Base-by-base conservation (phyloP, 1,284 basidiomycete genomes). In the Xerocomus amazonicus region DNA sequence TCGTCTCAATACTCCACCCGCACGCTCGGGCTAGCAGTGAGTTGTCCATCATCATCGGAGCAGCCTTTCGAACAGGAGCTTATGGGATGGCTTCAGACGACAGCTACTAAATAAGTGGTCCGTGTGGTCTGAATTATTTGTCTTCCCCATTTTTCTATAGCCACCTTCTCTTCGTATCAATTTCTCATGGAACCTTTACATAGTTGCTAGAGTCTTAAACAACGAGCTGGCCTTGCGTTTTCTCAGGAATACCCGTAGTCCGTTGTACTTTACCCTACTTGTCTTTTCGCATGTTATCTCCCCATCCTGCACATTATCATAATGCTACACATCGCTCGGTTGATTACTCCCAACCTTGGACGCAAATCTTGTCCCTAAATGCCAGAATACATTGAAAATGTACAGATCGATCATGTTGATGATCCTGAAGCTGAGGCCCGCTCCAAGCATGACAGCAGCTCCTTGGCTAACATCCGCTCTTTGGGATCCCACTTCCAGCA, bases 1-100 rank as follows among this genome's bases (percentile, higher is more conserved):
- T 74, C 76, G 26, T 72, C 76, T 13, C 78, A 81, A 61, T 74
- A 76, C 53, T 66, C 65, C 62, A 81, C 73, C 63, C 73, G 79
- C 55, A 77, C 78, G 48, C 60, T 81, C 65, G 77, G 79, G 60
- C 75, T 79, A 65, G 68, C 68, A 69, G 65, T 66, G 64, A 70
- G 65, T 70, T 43, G 53, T 69, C 62, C 66, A 67, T 69, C 67
- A 57, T 64, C 64, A 56, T 70, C 64, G 62, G 64, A 64, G 52
- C 58, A 53, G 27, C 65, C 67, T 37, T 69, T 70, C 47, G 67
- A 50, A 55, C 67, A 69, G 32, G 66, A 70, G 60, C 65, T 70
- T 63, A 70, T 70, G 65, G 53, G 56, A 49, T 69, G 68, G 66
- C 66, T 61, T 48, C 61, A 79, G 76, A 71, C 74, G 54, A 72